These are phyloP conservation scores for Pseudopithomyces maydicus DNA, from an alignment of 2,329 filamentous ascomycete species.

Conservation along the genomic window DNA sequence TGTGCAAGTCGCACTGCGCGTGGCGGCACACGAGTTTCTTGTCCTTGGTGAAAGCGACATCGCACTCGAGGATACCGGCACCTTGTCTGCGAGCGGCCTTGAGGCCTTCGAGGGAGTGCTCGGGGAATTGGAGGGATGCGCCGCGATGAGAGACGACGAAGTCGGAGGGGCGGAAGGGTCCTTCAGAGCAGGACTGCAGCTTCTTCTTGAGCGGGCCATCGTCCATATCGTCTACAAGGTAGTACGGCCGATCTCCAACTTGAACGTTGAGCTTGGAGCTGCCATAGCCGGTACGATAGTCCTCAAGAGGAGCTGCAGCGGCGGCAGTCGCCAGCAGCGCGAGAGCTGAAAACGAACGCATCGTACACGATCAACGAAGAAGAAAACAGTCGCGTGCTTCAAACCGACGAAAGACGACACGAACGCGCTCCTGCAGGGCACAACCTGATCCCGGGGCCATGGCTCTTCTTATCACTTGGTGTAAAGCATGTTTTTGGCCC, in stretches of 20 bases:
- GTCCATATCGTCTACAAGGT: slow-evolving; percentile 46
- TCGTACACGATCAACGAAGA: slow-evolving; percentile 18
- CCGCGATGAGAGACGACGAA: slow-evolving; percentile 46
- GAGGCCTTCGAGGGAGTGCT: slow-evolving; percentile 39
- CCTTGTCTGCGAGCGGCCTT: slow-evolving; percentile 41
- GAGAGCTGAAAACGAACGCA: slow-evolving; percentile 35
- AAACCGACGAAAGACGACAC: slow-evolving; percentile 10
- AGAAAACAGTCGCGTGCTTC: neutral
- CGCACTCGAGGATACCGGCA: slow-evolving; percentile 45
- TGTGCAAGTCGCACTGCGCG: slow-evolving; percentile 45
- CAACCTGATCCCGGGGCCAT: slow-evolving; percentile 7
- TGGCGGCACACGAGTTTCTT: slow-evolving; percentile 46
- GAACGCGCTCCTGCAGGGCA: slow-evolving; percentile 25
- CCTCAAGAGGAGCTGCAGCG: slow-evolving; percentile 26
- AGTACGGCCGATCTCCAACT: slow-evolving; percentile 43
- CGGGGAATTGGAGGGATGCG: slow-evolving; percentile 42
- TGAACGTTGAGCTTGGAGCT: slow-evolving; percentile 37
- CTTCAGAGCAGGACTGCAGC: slow-evolving; percentile 44
- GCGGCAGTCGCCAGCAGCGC: slow-evolving; percentile 32
- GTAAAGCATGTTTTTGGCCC: slow-evolving; percentile 7
- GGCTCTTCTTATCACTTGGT: slow-evolving; percentile 28
- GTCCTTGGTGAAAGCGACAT: slow-evolving; percentile 46
- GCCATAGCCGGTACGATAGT: slow-evolving; percentile 19
- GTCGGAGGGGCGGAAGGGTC: slow-evolving; percentile 39
- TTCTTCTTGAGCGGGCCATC: slow-evolving; percentile 43